Conservation (phyloP, 78 protist species). For the Parvularia atlantis region DNA sequence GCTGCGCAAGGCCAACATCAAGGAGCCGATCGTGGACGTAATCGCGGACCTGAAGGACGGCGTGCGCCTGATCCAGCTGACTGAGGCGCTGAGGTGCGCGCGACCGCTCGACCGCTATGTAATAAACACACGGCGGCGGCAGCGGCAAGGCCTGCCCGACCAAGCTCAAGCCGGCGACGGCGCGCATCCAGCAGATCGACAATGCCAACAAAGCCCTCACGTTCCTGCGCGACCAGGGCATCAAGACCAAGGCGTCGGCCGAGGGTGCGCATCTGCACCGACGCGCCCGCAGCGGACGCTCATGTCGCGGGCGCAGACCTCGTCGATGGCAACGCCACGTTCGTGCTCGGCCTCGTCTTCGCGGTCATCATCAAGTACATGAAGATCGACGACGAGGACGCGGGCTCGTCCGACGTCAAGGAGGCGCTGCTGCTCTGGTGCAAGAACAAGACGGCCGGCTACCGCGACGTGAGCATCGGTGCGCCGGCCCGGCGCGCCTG, state of each 20-base stretch:
- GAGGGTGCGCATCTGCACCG: too few species aligned
- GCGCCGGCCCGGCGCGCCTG: too few species aligned
- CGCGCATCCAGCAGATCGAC: constrained; percentile 25
- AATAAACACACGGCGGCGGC: too few species aligned
- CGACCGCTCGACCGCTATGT: too few species aligned
- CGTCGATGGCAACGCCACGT: constrained; percentile 29
- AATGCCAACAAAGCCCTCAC: constrained; percentile 10
- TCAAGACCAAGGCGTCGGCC: constrained; percentile 8
- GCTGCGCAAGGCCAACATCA: too few species aligned
- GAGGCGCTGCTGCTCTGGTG: constrained; percentile 62
- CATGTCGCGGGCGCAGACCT: constrained; percentile 45
- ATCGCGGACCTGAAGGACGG: too few species aligned
- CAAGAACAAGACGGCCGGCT: constrained; percentile 18
- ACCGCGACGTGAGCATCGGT: constrained; percentile 7
- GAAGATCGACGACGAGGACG: constrained; percentile 15
- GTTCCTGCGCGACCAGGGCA: constrained; percentile 1
- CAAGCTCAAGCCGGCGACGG: too few species aligned
- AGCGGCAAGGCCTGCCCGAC: too few species aligned
- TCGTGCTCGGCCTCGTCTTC: constrained; percentile 65
- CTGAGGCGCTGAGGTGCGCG: too few species aligned
- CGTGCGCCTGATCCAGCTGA: too few species aligned
- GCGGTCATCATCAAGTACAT: constrained; percentile 48
- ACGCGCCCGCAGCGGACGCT: too few species aligned
- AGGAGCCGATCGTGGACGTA: too few species aligned
- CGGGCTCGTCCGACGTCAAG: constrained; percentile 33